A percentile compares a stretch with the other conserved stretches of the same genome.
Conservation (phyloP, 768 basidiomycete genomes). For the Chalciporus piperatus region DNA sequence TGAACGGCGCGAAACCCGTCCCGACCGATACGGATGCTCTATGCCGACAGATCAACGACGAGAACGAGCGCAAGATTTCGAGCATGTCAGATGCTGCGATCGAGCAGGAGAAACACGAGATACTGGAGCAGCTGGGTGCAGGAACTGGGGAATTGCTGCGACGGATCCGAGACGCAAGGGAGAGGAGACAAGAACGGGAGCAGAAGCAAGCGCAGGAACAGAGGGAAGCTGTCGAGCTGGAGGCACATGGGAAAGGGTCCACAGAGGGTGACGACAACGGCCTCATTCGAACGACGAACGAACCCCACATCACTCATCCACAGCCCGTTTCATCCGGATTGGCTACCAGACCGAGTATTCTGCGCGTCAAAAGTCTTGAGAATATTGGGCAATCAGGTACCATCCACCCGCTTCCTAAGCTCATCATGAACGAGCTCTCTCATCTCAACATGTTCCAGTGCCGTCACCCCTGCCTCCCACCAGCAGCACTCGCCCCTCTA, state of each 20-base stretch:
- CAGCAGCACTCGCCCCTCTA: conserved; percentile 57
- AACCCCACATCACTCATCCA: not conserved
- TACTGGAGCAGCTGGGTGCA: conserved; percentile 70
- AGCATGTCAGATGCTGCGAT: conserved; percentile 72
- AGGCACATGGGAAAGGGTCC: not conserved
- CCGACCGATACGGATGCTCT: conserved; percentile 38
- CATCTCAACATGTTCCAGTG: conserved; percentile 20
- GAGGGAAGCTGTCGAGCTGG: not conserved
- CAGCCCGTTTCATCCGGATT: conserved; percentile 8
- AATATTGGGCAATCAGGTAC: conserved; percentile 23
- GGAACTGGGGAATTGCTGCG: conserved; percentile 58
- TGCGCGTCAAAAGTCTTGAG: conserved; percentile 31
- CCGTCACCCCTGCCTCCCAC: conserved; percentile 45
- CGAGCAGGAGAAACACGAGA: conserved; percentile 59
- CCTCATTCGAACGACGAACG: not conserved
- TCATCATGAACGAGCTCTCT: not conserved
- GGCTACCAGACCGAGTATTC: conserved; percentile 21
- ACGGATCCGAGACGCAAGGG: conserved; percentile 4
- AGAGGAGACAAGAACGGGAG: not conserved
- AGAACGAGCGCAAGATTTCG: conserved; percentile 62
- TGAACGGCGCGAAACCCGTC: conserved; percentile 12
- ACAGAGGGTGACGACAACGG: not conserved
- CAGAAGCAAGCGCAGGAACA: not conserved
- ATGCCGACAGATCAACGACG: conserved; percentile 56
- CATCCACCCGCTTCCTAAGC: not conserved